A percentile compares a stretch with the other conserved stretches of the same genome.
These are phyloP conservation scores for Dothideomycetes sp. DNA, from an alignment of 2,329 filamentous ascomycete species.

Conservation along the genomic window DNA sequence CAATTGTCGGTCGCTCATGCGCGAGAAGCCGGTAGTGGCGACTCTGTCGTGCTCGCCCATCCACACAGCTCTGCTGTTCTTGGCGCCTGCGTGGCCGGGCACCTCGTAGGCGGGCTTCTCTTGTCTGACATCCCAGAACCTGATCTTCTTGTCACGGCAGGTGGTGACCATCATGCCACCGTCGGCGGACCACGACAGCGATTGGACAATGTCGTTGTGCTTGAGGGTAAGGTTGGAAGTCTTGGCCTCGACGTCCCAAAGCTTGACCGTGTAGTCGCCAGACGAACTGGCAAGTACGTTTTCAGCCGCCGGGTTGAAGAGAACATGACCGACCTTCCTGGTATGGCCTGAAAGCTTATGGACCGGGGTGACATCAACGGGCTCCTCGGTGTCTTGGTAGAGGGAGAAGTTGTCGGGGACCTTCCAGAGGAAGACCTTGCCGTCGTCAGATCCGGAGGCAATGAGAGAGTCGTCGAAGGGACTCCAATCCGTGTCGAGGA, in stretches of 20 bases:
- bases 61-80: conserved; percentile 96
- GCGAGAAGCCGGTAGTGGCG: conserved; percentile 92
- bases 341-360: conserved; percentile 78
- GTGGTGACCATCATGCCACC: conserved; percentile 83
- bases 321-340: conserved; percentile 94
- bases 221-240: conserved; percentile 65
- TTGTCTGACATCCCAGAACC: conserved; percentile 94
- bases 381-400: conserved; percentile 72
- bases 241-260: conserved; percentile 85
- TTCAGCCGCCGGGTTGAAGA: conserved; percentile 94
- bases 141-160: conserved; percentile 94
- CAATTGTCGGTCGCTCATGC: conserved; percentile 95
- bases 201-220: conserved; percentile 87
- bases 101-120: conserved; percentile 78
- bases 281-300: conserved; percentile 92
- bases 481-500: conserved; percentile 97
- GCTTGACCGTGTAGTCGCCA: conserved; percentile 86
- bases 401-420: conserved; percentile 82
- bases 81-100: conserved; percentile 79
- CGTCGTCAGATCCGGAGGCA: conserved; percentile 90
- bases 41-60: conserved; percentile 94
- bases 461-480: conserved; percentile 92
- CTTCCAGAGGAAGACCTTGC: conserved; percentile 89
- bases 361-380: conserved; percentile 68
- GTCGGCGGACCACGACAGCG: conserved; percentile 87